Evolutionary conservation across 2,329 filamentous ascomycete genomes (phyloP).

Genomic region (Fusarium napiforme): DNA sequence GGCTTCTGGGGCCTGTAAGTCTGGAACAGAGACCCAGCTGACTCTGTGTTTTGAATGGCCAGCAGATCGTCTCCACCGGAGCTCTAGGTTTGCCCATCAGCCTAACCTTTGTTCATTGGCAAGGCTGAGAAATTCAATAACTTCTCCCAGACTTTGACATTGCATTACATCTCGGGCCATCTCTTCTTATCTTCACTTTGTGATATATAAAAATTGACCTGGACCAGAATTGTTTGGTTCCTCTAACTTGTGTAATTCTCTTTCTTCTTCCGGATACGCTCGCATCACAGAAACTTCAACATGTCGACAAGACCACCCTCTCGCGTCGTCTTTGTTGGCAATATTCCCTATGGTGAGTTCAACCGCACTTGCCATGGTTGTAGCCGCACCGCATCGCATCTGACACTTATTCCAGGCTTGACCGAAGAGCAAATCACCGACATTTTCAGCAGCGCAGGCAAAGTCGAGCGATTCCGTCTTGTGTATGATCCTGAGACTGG

Average conservation of each 20-base stretch:
- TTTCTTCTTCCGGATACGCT: background rate
- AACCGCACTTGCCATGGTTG: background rate
- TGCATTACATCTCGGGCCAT: slow-evolving; percentile 6
- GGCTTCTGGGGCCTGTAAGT: background rate
- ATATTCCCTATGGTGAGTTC: slow-evolving; percentile 81
- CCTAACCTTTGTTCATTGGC: slow-evolving; percentile 35
- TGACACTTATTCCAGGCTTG: slow-evolving; percentile 70
- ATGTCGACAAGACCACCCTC: slow-evolving; percentile 82
- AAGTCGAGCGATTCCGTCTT: slow-evolving; percentile 90
- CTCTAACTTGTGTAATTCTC: background rate
- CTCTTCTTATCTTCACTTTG: background rate
- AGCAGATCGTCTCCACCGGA: slow-evolving; percentile 8
- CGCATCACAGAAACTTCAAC: background rate
- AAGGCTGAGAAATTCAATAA: slow-evolving; percentile 43
- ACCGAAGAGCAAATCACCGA: slow-evolving; percentile 97
- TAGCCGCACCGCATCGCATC: slow-evolving; percentile 17
- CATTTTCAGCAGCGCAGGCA: slow-evolving; percentile 89
- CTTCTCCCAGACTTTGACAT: slow-evolving; percentile 21
- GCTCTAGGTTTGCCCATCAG: slow-evolving; percentile 28
- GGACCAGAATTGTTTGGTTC: background rate
- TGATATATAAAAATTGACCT: background rate
- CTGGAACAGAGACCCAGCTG: background rate
- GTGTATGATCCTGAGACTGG: slow-evolving; percentile 97
- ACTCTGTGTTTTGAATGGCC: slow-evolving; percentile 18
- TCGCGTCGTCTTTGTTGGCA: slow-evolving; percentile 85